These are phyloP conservation scores for Cyclotella sp. DNA, from an alignment of 108 stramenopile species.

Conservation along the genomic window DNA sequence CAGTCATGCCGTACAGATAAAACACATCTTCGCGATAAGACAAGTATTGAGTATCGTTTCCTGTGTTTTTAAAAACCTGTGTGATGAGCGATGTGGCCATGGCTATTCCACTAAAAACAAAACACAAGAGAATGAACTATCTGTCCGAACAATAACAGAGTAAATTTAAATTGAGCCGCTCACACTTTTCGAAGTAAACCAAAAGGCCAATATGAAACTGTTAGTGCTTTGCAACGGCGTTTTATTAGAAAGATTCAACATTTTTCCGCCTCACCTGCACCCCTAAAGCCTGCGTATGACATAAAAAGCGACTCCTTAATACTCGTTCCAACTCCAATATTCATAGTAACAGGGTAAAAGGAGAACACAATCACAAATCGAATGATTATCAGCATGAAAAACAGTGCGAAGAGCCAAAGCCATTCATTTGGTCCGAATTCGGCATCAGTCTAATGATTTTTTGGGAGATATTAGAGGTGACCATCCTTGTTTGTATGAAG, in stretches of 20 bases:
- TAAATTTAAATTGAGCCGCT: too few species aligned
- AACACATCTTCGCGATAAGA: too few species aligned
- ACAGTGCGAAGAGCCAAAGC: constrained; percentile 54
- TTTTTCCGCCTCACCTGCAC: constrained; percentile 85
- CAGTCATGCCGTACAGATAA: too few species aligned
- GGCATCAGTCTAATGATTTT: neutral
- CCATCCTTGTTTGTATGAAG: constrained; percentile 32
- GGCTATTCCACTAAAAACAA: too few species aligned
- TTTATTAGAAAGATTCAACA: constrained; percentile 71
- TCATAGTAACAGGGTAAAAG: constrained; percentile 66
- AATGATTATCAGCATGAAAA: constrained; percentile 65
- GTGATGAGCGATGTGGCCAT: too few species aligned
- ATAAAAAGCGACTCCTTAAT: constrained; percentile 63
- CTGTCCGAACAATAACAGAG: too few species aligned
- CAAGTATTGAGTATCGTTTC: too few species aligned
- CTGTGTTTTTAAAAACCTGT: too few species aligned
- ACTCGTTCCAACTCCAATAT: constrained; percentile 67
- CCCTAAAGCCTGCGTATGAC: constrained; percentile 79
- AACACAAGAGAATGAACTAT: too few species aligned
- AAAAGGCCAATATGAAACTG: too few species aligned
- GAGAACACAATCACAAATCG: constrained; percentile 60
- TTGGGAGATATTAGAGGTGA: too few species aligned
- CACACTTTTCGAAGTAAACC: too few species aligned
- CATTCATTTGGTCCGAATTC: constrained; percentile 22
- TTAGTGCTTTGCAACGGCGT: constrained; percentile 35